Evolutionary conservation across 2,329 filamentous ascomycete species (phyloP).

Genomic region (Lachnellula hyalina): DNA sequence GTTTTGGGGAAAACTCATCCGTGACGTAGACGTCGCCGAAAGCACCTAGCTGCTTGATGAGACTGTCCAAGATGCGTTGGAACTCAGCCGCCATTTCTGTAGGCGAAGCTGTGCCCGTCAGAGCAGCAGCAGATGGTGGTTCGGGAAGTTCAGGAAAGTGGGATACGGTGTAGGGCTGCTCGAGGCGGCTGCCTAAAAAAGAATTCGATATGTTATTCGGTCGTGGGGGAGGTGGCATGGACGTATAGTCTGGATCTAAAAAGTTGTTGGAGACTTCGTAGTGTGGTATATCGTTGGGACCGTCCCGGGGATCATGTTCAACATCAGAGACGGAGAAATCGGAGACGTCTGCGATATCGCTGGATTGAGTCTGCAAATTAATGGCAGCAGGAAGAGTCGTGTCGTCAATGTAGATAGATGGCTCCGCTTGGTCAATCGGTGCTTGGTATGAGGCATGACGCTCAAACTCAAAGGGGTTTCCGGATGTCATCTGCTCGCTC

Average conservation of each 20-base stretch:
- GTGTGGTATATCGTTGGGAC: constrained; percentile 9
- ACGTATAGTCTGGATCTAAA: constrained; percentile 16
- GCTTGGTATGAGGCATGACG: constrained; percentile 54
- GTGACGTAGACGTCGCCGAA: constrained; percentile 25
- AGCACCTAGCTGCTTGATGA: constrained; percentile 22
- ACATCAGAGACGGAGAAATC: constrained; percentile 29
- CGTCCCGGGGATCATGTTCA: constrained; percentile 9
- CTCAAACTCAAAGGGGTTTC: constrained; percentile 58
- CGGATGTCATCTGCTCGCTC: constrained; percentile 48
- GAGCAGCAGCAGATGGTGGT: constrained; percentile 22
- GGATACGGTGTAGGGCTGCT: constrained; percentile 12
- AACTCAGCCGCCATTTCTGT: constrained; percentile 27
- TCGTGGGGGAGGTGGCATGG: constrained; percentile 17
- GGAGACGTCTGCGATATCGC: constrained; percentile 26
- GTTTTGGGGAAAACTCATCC: constrained; percentile 9
- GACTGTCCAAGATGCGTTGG: constrained; percentile 16
- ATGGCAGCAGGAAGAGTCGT: constrained; percentile 40
- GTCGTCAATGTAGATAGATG: constrained; percentile 53
- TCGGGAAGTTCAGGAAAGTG: constrained; percentile 21
- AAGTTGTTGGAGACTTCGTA: constrained; percentile 14
- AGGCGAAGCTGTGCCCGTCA: constrained; percentile 22
- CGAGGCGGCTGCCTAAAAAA: not conserved
- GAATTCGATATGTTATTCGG: not conserved
- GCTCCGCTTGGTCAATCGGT: constrained; percentile 25
- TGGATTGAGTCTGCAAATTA: constrained; percentile 10